Conservation (phyloP, 2,329 filamentous ascomycete genomes). For the Penicillium italicum region DNA sequence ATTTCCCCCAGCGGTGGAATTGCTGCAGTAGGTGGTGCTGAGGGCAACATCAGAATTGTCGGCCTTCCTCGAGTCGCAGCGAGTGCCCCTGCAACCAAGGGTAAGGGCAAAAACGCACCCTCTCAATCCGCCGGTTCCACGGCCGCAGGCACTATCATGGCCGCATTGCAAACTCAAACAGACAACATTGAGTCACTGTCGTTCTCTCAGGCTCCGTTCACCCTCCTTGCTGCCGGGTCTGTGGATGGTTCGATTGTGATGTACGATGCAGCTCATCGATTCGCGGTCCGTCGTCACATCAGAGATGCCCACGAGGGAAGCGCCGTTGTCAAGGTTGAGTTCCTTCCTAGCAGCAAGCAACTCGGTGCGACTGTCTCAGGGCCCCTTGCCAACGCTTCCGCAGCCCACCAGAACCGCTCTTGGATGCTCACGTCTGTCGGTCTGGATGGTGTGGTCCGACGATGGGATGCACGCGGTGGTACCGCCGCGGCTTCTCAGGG, state of each 20-base stretch:
- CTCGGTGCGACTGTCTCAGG: slow-evolving; percentile 26
- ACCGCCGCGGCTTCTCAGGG: slow-evolving; percentile 65
- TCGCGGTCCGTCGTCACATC: slow-evolving; percentile 80
- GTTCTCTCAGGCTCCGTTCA: slow-evolving; percentile 60
- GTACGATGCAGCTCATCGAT: slow-evolving; percentile 81
- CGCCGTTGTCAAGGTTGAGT: slow-evolving; percentile 89
- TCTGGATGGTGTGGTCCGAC: slow-evolving; percentile 83
- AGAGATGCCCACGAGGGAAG: slow-evolving; percentile 80
- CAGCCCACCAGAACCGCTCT: slow-evolving; percentile 49
- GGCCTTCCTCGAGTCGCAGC: slow-evolving; percentile 66
- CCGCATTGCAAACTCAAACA: slow-evolving; percentile 73
- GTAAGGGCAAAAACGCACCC: slow-evolving; percentile 49
- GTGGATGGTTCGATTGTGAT: slow-evolving; percentile 71
- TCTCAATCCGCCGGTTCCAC: slow-evolving; percentile 36
- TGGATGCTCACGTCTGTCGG: slow-evolving; percentile 78
- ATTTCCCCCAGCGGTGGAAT: slow-evolving; percentile 76
- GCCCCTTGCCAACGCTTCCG: slow-evolving; percentile 23
- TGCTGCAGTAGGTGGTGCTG: slow-evolving; percentile 81
- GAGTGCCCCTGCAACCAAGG: slow-evolving; percentile 45
- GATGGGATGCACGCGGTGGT: slow-evolving; percentile 77
- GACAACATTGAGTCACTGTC: slow-evolving; percentile 74
- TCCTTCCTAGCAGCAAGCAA: slow-evolving; percentile 55
- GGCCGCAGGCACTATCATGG: slow-evolving; percentile 70
- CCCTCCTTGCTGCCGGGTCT: slow-evolving; percentile 59
- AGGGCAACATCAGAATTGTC: slow-evolving; percentile 79